Evolutionary conservation across 768 basidiomycete genomes (phyloP).

Genomic region (Floccularia luteovirens): DNA sequence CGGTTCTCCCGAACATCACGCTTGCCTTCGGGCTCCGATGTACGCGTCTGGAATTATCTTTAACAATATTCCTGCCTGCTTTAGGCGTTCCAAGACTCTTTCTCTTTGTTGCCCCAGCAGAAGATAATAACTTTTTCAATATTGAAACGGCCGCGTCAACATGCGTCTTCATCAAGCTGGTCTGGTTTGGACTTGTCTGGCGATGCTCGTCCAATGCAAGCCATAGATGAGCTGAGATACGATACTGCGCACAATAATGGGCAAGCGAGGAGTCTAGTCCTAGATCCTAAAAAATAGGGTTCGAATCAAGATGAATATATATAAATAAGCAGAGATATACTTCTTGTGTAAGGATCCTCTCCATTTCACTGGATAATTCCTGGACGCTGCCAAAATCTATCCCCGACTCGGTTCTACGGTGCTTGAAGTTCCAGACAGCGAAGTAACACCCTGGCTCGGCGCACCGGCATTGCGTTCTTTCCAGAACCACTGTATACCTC

Average conservation of each 20-base stretch:
- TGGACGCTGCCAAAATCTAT: constrained; percentile 22
- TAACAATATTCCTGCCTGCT: no score
- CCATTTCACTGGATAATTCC: constrained; percentile 30
- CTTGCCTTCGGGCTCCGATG: background rate
- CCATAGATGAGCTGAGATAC: constrained; percentile 55
- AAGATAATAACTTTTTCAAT: constrained; percentile 24
- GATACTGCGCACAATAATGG: constrained; percentile 34
- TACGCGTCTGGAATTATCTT: background rate
- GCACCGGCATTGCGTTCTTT: constrained; percentile 35
- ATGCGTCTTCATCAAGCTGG: constrained; percentile 37
- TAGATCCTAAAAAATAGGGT: constrained; percentile 17
- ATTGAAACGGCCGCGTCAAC: constrained; percentile 44
- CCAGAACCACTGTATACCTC: constrained; percentile 34
- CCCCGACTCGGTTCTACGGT: constrained; percentile 23
- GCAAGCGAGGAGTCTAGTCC: constrained; percentile 25
- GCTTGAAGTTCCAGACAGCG: constrained; percentile 46
- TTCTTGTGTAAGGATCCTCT: constrained; percentile 29
- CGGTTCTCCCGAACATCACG: constrained; percentile 6
- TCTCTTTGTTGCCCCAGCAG: background rate
- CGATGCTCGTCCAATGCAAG: constrained; percentile 66
- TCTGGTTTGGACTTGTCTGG: constrained; percentile 33
- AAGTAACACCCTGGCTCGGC: constrained; percentile 50
- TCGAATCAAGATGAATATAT: background rate
- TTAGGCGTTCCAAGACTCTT: background rate
- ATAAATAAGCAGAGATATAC: constrained; percentile 22